phyloP scores from a whole-genome alignment of 108 stramenopile species.

The Cyclotella kingstonii region DNA sequence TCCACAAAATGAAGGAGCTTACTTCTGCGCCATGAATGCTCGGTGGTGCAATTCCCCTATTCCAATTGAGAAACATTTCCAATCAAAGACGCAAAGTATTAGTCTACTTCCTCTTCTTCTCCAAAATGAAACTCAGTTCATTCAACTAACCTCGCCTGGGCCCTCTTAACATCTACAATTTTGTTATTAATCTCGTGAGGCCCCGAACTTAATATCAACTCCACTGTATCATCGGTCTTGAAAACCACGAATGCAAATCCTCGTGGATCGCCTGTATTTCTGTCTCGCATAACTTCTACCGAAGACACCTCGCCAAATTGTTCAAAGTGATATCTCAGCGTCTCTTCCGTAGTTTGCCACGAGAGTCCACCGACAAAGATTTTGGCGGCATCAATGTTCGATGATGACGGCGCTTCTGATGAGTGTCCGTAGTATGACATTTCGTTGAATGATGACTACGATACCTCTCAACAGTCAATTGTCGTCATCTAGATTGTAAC shows the following conservation, averaged over 20 bases:
- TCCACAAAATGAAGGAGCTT: conserved; percentile 9
- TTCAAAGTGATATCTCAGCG: conserved; percentile 89
- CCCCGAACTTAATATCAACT: conserved; percentile 73
- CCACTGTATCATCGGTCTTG: conserved; percentile 69
- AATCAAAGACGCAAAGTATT: neutral
- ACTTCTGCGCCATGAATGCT: conserved; percentile 68
- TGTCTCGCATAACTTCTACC: conserved; percentile 79
- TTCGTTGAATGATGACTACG: neutral
- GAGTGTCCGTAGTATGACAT: conserved; percentile 34
- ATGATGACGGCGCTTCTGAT: conserved; percentile 1
- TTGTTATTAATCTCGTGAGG: conserved; percentile 89
- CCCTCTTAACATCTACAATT: conserved; percentile 87
- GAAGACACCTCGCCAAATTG: conserved; percentile 76
- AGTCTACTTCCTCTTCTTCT: too few species aligned
- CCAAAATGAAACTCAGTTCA: conserved; percentile 69
- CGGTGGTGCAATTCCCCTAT: conserved; percentile 74
- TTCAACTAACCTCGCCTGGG: conserved; percentile 79
- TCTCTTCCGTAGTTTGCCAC: conserved; percentile 91
- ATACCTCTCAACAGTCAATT: too few species aligned
- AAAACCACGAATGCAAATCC: conserved; percentile 94
- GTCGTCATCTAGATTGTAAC: too few species aligned
- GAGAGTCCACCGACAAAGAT: conserved; percentile 95
- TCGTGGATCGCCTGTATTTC: conserved; percentile 84
- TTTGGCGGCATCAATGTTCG: conserved; percentile 64
- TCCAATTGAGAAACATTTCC: neutral